Base-by-base conservation (phyloP, 2,329 filamentous ascomycete species). In the Xylaria arbuscula region DNA sequence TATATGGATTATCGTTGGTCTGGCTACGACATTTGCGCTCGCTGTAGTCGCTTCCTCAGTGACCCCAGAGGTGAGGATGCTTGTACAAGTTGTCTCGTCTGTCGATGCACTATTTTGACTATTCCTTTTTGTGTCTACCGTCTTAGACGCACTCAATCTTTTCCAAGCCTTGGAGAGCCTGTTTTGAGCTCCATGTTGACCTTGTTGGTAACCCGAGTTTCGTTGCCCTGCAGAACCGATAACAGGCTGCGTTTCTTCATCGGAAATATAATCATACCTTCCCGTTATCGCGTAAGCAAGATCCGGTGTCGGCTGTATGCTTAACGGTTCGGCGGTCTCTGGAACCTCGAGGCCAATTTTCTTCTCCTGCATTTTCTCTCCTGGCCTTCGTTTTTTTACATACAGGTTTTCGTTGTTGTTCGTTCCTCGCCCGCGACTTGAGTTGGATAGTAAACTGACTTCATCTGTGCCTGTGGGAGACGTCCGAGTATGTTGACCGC, bases 1-100 rank as follows among this genome's bases (percentile, higher is more conserved):
- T 68, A 79, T 78, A 62, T 78, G 76, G 62, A 79, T 74, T 54
- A 79, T 74, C 3, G 77, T 78, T 22, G 77, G 77, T 45, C 67
- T 75, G 19, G 72, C 73, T 42, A 78, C 67, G 32, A 74, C 51
- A 34, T 76, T 76, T 9, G 71, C 72, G 36, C 70, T 75, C 51
- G 74, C 74, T 3, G 68, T 75, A 9, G 72, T 73, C 7, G 76
- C 73, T 51, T 76, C 73, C 55, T 77, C 75, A 1, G 67, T 72
- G 42, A 75, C 47, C 17, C 72, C 75, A 8, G 75, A 75, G 11
- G 73, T 76, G 54, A 78, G 70, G 42, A 78, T 76, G 48, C 77
- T 78, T 5, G 77, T 78, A 38, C 73, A 70, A 17, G 76, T 75
- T 38, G 77, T 78, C 34, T 72, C 68, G 1, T 61, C 66, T 3